phyloP scores from a whole-genome alignment of 2,329 filamentous ascomycete genomes.

The Albophoma yamanashiensis region DNA sequence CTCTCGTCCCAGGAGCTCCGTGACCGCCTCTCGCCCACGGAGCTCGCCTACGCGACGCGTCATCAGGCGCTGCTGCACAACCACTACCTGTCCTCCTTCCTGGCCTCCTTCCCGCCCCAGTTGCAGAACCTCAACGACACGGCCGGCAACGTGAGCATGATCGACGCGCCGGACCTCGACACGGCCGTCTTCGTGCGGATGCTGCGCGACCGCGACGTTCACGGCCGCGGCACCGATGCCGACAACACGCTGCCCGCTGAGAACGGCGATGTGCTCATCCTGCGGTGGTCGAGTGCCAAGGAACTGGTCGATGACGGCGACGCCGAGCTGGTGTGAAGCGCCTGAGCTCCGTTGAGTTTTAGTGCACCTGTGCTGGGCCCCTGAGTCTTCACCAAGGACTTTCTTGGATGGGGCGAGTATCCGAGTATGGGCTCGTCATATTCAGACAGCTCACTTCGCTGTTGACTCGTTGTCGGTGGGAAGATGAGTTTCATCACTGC shows the following conservation, averaged over 20 bases:
- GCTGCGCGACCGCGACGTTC: slow-evolving; percentile 47
- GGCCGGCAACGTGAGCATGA: slow-evolving; percentile 82
- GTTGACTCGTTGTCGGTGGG: neutral
- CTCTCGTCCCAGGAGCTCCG: slow-evolving; percentile 45
- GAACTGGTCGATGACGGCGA: slow-evolving; percentile 40
- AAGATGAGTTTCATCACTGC: neutral
- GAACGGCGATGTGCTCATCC: slow-evolving; percentile 56
- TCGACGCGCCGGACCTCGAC: slow-evolving; percentile 75
- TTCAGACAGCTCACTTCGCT: neutral
- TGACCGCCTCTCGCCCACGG: slow-evolving; percentile 60
- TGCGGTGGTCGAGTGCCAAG: slow-evolving; percentile 67
- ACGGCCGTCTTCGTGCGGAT: slow-evolving; percentile 76
- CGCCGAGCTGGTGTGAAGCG: slow-evolving; percentile 45
- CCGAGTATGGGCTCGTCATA: neutral
- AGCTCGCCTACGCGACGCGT: slow-evolving; percentile 71
- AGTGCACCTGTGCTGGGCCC: neutral
- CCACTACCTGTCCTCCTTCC: slow-evolving; percentile 79
- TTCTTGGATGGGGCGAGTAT: neutral
- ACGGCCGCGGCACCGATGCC: slow-evolving; percentile 51
- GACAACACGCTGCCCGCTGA: slow-evolving; percentile 48
- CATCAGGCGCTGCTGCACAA: slow-evolving; percentile 77
- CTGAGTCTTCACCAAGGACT: neutral
- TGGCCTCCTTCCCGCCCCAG: slow-evolving; percentile 66
- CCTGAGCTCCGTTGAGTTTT: neutral
- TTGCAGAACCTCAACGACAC: slow-evolving; percentile 85